Evolutionary conservation across 2,329 filamentous ascomycete species (phyloP).

Genomic region (Epichloe amarillans): DNA sequence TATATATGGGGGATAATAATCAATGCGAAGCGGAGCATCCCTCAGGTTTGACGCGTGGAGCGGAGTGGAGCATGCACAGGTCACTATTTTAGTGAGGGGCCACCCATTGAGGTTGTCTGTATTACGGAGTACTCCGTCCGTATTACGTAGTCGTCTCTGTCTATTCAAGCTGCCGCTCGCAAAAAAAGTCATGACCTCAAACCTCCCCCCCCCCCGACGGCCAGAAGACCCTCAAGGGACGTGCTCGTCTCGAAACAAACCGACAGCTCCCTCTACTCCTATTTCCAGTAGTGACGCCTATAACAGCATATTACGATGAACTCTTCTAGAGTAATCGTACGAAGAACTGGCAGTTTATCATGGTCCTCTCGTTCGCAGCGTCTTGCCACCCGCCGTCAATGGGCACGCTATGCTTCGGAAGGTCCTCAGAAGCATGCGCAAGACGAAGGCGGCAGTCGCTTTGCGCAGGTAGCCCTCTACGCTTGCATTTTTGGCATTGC

Average conservation of each 20-base stretch:
- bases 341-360: constrained; percentile 14
- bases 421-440: constrained; percentile 8
- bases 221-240: background rate
- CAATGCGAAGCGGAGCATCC: too few relatives aligned
- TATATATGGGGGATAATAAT: too few relatives aligned
- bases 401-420: constrained; percentile 17
- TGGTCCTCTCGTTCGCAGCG: constrained; percentile 12
- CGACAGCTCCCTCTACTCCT: background rate
- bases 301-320: constrained; percentile 16
- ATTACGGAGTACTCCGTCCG: too few relatives aligned
- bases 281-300: background rate
- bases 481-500: constrained; percentile 24
- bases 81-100: too few relatives aligned
- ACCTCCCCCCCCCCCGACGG: background rate
- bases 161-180: too few relatives aligned
- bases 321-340: constrained; percentile 16
- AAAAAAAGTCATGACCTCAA: constrained; percentile 1
- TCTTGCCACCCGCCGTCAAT: constrained; percentile 15
- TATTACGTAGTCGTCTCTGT: too few relatives aligned
- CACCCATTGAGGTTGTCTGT: too few relatives aligned
- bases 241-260: background rate
- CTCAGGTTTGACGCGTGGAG: too few relatives aligned
- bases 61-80: too few relatives aligned
- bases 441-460: constrained; percentile 15
- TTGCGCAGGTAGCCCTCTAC: constrained; percentile 8